Evolutionary conservation across 148 eudicot species (phyloP).

Genomic region (Vaccinium myrtillus): DNA sequence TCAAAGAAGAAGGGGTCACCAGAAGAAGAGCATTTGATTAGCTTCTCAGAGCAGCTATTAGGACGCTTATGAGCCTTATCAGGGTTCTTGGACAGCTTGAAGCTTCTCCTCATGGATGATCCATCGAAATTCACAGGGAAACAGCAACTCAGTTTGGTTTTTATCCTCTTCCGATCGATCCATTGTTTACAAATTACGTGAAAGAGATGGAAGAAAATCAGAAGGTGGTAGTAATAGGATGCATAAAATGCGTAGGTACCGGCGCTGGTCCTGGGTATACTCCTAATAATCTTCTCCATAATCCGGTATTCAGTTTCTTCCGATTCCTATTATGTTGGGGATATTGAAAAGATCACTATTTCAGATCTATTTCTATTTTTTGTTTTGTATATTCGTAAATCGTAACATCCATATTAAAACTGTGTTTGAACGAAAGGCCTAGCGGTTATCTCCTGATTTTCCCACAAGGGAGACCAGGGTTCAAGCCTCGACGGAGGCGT

Average conservation of each 20-base stretch:
- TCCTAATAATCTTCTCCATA: not conserved
- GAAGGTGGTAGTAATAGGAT: not conserved
- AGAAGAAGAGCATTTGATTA: not conserved
- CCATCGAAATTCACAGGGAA: not conserved
- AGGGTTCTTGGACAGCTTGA: conserved; percentile 1
- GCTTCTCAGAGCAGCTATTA: conserved; percentile 3
- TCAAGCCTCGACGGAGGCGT: too few relatives aligned
- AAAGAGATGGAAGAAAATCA: not conserved
- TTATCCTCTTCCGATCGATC: not conserved
- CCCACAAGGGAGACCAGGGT: too few relatives aligned
- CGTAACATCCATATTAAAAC: too few relatives aligned
- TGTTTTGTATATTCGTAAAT: not conserved
- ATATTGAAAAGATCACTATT: not conserved
- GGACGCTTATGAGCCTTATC: not conserved
- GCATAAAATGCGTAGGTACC: not conserved
- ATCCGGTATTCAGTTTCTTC: not conserved
- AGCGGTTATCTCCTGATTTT: too few relatives aligned
- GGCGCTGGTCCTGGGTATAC: not conserved
- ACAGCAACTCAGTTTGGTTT: conserved; percentile 4
- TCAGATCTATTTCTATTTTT: not conserved
- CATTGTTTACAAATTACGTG: not conserved
- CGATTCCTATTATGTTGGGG: not conserved
- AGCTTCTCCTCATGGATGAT: conserved; percentile 10
- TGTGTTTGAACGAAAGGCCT: too few relatives aligned
- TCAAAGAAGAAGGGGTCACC: not conserved